These are phyloP conservation scores for Physcia stellaris DNA, from an alignment of 495 filamentous ascomycete species.

Conservation along the genomic window DNA sequence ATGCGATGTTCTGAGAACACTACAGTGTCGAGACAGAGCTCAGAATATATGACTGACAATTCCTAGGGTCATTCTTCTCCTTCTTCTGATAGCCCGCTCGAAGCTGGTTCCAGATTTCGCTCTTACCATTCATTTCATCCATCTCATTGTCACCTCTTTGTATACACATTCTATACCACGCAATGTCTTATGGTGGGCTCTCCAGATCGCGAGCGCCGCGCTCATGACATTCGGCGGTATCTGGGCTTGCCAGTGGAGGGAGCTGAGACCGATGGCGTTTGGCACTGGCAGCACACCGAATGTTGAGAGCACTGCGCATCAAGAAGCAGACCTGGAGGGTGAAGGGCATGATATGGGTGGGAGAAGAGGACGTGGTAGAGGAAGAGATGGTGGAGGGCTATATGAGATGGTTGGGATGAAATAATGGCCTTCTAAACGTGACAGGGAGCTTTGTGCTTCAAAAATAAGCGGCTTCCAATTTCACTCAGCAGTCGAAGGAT, in stretches of 20 bases:
- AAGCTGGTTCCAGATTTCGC: slow-evolving; percentile 59
- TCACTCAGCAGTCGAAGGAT: too few species aligned
- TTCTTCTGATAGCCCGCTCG: slow-evolving; percentile 14
- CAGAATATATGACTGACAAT: too few species aligned
- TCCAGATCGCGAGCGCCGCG: slow-evolving; percentile 54
- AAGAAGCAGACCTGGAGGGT: slow-evolving; percentile 27
- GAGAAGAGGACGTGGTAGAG: slow-evolving; percentile 15
- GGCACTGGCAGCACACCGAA: slow-evolving; percentile 39
- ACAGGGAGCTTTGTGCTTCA: too few species aligned
- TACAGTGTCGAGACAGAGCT: too few species aligned
- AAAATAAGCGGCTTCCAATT: too few species aligned
- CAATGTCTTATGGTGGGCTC: slow-evolving; percentile 75
- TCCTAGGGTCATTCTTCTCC: slow-evolving; percentile 11
- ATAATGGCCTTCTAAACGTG: too few species aligned
- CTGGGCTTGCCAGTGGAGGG: slow-evolving; percentile 83
- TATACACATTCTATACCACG: slow-evolving; percentile 63
- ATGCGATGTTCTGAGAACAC: too few species aligned
- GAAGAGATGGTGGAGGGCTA: slow-evolving; percentile 45
- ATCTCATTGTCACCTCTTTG: slow-evolving; percentile 27
- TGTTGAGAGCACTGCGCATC: slow-evolving; percentile 24
- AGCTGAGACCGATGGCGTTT: slow-evolving; percentile 79
- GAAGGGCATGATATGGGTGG: slow-evolving; percentile 76
- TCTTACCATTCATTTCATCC: slow-evolving; percentile 39
- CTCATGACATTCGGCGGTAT: slow-evolving; percentile 64
- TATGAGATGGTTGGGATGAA: slow-evolving; percentile 66